phyloP scores from a whole-genome alignment of 495 filamentous ascomycete genomes.

The Cudoniella acicularis region DNA sequence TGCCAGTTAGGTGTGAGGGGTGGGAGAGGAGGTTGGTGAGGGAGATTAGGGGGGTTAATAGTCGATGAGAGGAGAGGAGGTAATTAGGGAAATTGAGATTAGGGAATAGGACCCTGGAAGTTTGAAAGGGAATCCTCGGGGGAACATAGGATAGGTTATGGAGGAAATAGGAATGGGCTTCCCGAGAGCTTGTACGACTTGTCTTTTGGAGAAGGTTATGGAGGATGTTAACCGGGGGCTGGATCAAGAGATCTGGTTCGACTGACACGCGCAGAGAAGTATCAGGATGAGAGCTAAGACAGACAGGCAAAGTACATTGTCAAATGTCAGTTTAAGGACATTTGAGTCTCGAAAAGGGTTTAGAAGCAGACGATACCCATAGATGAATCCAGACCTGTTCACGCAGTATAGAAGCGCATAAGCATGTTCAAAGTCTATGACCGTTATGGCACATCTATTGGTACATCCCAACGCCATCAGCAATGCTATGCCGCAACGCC shows the following conservation, averaged over 20 bases:
- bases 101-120: background rate
- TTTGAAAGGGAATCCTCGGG: background rate
- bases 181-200: no score
- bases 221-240: no score
- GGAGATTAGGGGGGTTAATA: conserved; percentile 62
- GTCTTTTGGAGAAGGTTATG: no score
- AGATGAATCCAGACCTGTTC: no score
- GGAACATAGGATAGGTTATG: background rate
- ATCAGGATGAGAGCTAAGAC: no score
- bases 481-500: conserved; percentile 16
- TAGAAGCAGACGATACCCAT: no score
- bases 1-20: conserved; percentile 91
- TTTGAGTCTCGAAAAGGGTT: no score
- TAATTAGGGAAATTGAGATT: no score
- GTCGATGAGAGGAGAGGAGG: conserved; percentile 21
- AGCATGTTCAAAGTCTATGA: conserved; percentile 1
- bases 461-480: conserved; percentile 26
- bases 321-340: no score
- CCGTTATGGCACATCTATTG: conserved; percentile 21
- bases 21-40: conserved; percentile 82
- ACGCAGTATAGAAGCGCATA: background rate
- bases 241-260: no score
- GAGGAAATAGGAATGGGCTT: background rate
- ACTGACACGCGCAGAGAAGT: no score
- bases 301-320: no score